A percentile compares a stretch with the other conserved stretches of the same genome.
These are phyloP conservation scores for Bryum argenteum DNA, from an alignment of 225 moss, liverwort and hornwort genomes.

Conservation along the genomic window DNA sequence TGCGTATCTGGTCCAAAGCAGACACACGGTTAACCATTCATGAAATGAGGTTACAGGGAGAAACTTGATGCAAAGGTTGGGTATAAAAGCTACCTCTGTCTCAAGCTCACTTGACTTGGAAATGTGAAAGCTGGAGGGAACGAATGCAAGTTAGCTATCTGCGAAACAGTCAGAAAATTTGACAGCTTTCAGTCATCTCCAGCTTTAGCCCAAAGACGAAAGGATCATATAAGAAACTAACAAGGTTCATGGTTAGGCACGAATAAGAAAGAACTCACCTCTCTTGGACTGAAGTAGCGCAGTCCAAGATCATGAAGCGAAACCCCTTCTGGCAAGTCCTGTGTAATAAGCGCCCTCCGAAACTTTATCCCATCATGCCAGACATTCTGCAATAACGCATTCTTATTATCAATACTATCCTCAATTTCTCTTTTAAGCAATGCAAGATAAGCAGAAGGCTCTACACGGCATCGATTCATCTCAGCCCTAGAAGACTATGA, in stretches of 20 bases:
- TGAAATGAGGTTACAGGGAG: not conserved
- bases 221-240: not conserved
- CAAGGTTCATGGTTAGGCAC: constrained; percentile 10
- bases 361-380: constrained; percentile 48
- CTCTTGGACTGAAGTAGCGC: constrained; percentile 93
- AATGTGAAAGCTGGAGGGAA: constrained; percentile 55
- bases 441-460: too few relatives aligned
- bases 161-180: constrained; percentile 37
- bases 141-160: constrained; percentile 66
- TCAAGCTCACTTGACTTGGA: constrained; percentile 60
- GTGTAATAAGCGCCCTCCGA: constrained; percentile 42
- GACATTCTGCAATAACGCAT: constrained; percentile 39
- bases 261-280: constrained; percentile 49
- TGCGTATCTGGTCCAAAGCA: constrained; percentile 72
- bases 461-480: too few relatives aligned
- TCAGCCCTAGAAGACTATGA: not conserved
- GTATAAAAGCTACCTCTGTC: constrained; percentile 41
- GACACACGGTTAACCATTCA: constrained; percentile 16
- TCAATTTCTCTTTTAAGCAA: too few relatives aligned
- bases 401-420: too few relatives aligned
- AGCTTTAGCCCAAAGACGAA: constrained; percentile 12
- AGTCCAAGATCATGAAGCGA: constrained; percentile 63
- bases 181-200: constrained; percentile 16
- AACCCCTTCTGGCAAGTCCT: constrained; percentile 65
- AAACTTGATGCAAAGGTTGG: constrained; percentile 6